These are phyloP conservation scores for Gracilaria vermiculophylla DNA, from an alignment of 23 red algal species.

Conservation along the genomic window DNA sequence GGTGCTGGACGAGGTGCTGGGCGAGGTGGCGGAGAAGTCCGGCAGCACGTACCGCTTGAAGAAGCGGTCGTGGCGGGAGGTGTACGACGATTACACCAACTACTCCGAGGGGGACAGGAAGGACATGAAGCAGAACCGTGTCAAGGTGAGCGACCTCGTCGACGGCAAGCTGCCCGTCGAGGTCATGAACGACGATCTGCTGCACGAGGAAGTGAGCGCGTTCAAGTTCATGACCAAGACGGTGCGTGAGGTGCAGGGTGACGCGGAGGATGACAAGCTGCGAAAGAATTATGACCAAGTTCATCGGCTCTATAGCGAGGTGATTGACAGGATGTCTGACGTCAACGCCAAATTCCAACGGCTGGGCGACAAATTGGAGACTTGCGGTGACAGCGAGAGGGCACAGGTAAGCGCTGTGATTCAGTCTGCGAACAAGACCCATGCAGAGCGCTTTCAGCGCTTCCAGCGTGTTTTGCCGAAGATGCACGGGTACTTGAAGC, in stretches of 20 bases:
- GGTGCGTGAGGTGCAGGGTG: background rate
- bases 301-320: background rate
- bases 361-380: background rate
- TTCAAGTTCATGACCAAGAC: background rate
- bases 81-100: background rate
- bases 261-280: background rate
- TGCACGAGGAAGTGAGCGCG: background rate
- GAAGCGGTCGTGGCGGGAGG: conserved; percentile 12
- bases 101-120: background rate
- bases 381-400: background rate
- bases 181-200: background rate
- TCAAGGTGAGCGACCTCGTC: background rate
- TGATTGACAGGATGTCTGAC: background rate
- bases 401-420: background rate
- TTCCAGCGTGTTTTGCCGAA: background rate
- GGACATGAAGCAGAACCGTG: background rate
- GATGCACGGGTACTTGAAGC: background rate
- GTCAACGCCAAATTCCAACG: background rate
- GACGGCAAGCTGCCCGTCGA: background rate
- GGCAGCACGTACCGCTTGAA: background rate
- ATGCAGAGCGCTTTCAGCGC: background rate
- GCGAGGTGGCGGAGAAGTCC: background rate
- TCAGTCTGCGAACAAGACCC: background rate
- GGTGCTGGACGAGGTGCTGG: background rate
- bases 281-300: background rate